Percentiles rank a stretch among this genome's conserved stretches.
These are phyloP conservation scores for Phalaenopsis hybrid DNA, from an alignment of 116 monocot genomes.

Conservation along the genomic window DNA sequence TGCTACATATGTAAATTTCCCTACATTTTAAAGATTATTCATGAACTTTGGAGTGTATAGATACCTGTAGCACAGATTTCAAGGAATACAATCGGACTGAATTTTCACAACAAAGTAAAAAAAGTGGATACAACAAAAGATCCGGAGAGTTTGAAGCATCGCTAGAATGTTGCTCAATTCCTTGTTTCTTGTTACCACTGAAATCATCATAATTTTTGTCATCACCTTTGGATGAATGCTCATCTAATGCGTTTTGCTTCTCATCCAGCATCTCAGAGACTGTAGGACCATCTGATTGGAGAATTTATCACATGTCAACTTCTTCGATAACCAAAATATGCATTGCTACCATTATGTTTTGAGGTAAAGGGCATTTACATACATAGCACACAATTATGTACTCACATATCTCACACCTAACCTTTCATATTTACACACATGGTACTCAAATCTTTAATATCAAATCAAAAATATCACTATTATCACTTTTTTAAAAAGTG, in stretches of 20 bases:
- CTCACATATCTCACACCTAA: too few relatives aligned
- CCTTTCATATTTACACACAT: too few relatives aligned
- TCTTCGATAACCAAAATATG: background rate
- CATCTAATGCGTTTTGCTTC: slow-evolving; percentile 13
- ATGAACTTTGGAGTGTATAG: slow-evolving; percentile 1
- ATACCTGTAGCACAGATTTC: slow-evolving; percentile 63
- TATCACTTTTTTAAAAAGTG: too few relatives aligned
- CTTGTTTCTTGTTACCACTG: slow-evolving; percentile 15
- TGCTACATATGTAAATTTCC: too few relatives aligned
- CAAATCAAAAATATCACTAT: too few relatives aligned
- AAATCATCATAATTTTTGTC: slow-evolving; percentile 14
- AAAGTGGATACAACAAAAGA: slow-evolving; percentile 29
- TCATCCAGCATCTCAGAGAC: slow-evolving; percentile 8
- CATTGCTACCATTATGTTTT: background rate
- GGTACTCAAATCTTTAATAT: too few relatives aligned
- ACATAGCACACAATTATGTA: too few relatives aligned
- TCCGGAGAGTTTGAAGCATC: slow-evolving; percentile 14
- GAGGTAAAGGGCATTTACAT: background rate
- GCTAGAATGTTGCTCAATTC: slow-evolving; percentile 14
- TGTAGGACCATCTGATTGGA: slow-evolving; percentile 24
- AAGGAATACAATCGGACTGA: slow-evolving; percentile 47
- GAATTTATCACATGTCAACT: background rate
- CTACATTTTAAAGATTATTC: background rate
- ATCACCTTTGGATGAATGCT: slow-evolving; percentile 24
- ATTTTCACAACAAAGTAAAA: slow-evolving; percentile 74